Percentiles rank a stretch among this genome's conserved stretches.
phyloP scores from a whole-genome alignment of 768 basidiomycete genomes.

The Tylopilus vinaceipallidus region DNA sequence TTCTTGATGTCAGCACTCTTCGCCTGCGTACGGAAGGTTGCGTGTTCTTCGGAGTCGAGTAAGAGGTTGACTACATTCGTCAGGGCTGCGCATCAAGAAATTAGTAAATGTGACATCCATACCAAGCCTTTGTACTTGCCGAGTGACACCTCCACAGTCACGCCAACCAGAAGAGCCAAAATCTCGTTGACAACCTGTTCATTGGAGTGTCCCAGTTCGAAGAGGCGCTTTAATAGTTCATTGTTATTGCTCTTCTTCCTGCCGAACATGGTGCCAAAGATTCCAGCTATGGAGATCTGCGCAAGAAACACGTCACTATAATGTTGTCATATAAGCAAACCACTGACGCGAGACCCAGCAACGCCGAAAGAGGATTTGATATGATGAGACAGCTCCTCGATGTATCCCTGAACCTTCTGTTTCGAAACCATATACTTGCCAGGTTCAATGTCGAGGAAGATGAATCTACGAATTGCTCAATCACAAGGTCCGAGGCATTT shows the following conservation, averaged over 20 bases:
- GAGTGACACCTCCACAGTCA: constrained; percentile 67
- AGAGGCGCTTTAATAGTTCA: constrained; percentile 56
- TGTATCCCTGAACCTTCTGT: constrained; percentile 48
- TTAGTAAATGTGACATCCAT: not conserved
- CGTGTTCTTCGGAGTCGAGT: constrained; percentile 48
- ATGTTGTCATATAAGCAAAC: not conserved
- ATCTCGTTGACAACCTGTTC: constrained; percentile 69
- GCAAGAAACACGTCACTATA: not conserved
- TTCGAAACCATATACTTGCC: constrained; percentile 56
- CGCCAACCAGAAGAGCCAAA: constrained; percentile 66
- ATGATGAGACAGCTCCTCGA: constrained; percentile 50
- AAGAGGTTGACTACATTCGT: constrained; percentile 67
- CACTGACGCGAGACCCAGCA: constrained; percentile 43
- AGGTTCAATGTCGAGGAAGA: constrained; percentile 72
- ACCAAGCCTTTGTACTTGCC: constrained; percentile 37
- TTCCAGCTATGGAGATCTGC: constrained; percentile 35
- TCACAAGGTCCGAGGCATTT: not conserved
- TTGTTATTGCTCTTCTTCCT: constrained; percentile 42
- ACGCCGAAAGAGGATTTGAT: constrained; percentile 54
- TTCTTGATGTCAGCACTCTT: constrained; percentile 32
- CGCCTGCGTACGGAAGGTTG: constrained; percentile 37
- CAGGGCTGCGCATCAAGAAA: constrained; percentile 40
- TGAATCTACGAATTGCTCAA: constrained; percentile 45
- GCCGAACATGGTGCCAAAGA: constrained; percentile 51
- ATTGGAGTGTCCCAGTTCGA: constrained; percentile 50